Evolutionary conservation across 257 asterid species (phyloP).

Genomic region (Oldenlandia corymbosa): DNA sequence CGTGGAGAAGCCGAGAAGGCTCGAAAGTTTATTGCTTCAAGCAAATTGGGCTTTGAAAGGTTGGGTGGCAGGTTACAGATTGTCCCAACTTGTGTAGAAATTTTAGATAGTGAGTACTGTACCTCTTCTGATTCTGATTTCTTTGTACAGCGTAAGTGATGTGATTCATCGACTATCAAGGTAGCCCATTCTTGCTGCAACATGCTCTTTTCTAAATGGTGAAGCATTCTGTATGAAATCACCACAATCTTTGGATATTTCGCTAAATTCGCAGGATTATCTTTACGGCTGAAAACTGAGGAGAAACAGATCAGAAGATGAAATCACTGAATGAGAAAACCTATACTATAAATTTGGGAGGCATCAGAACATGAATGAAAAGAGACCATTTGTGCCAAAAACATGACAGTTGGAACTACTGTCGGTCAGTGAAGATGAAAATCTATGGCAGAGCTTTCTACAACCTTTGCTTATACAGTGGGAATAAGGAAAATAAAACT

Average conservation of each 20-base stretch:
- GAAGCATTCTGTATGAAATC: conserved; percentile 82
- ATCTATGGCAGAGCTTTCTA: too few species aligned
- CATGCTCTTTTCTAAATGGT: conserved; percentile 67
- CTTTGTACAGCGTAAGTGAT: conserved; percentile 70
- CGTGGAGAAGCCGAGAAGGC: neutral
- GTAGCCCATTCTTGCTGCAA: conserved; percentile 78
- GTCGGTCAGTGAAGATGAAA: neutral
- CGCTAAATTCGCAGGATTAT: conserved; percentile 67
- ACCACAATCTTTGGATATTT: conserved; percentile 75
- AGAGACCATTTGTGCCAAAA: too few species aligned
- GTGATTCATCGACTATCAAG: conserved; percentile 88
- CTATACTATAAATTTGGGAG: neutral
- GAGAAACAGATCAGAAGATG: conserved; percentile 11
- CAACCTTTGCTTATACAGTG: neutral
- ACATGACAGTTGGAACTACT: too few species aligned
- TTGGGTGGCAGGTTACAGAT: neutral
- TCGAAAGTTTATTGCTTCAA: too few species aligned
- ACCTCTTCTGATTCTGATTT: conserved; percentile 77
- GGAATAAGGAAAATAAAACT: neutral
- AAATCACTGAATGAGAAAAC: conserved; percentile 2
- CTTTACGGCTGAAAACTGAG: conserved; percentile 78
- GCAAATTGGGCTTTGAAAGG: neutral
- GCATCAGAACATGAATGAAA: neutral
- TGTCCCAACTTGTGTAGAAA: neutral
- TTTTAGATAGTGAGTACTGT: conserved; percentile 2